Evolutionary conservation across 139 green algal genomes (phyloP).

Genomic region (Dunaliella primolecta): DNA sequence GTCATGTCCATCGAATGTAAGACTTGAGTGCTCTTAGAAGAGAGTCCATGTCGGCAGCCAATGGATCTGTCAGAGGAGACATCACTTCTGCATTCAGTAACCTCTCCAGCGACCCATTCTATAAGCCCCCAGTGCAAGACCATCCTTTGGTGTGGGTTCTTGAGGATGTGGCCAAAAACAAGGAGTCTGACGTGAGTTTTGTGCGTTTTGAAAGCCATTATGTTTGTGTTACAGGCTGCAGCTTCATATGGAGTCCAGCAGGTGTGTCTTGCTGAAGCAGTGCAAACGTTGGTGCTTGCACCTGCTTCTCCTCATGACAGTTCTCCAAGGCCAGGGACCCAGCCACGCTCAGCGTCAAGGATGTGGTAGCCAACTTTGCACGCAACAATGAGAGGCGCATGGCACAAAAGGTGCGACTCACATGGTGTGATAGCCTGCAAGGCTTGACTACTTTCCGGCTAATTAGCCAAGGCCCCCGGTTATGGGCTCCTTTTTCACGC

Average conservation of each 20-base stretch:
- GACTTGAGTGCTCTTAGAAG: too few relatives aligned
- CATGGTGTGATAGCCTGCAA: too few relatives aligned
- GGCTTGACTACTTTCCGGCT: neutral
- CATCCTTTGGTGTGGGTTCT: slow-evolving; percentile 50
- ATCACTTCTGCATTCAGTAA: too few relatives aligned
- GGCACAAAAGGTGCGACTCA: slow-evolving; percentile 44
- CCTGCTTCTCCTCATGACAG: too few relatives aligned
- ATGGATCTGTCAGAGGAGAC: too few relatives aligned
- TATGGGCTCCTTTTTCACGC: neutral
- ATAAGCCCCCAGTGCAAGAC: slow-evolving; percentile 5
- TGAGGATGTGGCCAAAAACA: slow-evolving; percentile 29
- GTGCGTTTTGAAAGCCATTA: neutral
- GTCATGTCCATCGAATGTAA: too few relatives aligned
- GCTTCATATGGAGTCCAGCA: neutral
- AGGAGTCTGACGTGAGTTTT: slow-evolving; percentile 21
- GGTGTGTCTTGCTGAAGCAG: neutral
- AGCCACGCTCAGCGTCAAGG: slow-evolving; percentile 10
- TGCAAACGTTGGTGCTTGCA: neutral
- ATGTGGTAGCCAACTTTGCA: slow-evolving; percentile 42
- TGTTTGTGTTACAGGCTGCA: neutral
- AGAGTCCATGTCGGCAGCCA: too few relatives aligned
- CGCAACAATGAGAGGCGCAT: slow-evolving; percentile 47
- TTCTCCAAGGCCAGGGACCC: slow-evolving; percentile 22
- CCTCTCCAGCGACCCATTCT: slow-evolving; percentile 38
- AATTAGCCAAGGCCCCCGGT: neutral